Conservation (phyloP, 306 rosid genomes). For the Albizia julibrissin region DNA sequence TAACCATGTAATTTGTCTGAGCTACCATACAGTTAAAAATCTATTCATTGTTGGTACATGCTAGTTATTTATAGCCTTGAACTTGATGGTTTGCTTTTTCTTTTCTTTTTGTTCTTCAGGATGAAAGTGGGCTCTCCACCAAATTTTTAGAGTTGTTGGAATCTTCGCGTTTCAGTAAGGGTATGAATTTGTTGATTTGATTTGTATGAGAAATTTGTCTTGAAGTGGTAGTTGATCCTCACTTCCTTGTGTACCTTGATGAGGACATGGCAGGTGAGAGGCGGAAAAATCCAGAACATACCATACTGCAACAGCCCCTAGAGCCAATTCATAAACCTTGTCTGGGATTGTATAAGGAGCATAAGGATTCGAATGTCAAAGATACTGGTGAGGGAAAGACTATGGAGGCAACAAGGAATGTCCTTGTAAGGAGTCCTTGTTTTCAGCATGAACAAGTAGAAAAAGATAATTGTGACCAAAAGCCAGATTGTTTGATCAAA, state of each 20-base stretch:
- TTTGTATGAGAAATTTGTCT: conserved; percentile 28
- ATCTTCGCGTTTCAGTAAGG: conserved; percentile 54
- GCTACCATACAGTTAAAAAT: conserved; percentile 22
- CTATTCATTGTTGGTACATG: conserved; percentile 5
- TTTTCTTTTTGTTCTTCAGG: conserved; percentile 41
- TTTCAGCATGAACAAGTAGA: conserved; percentile 60
- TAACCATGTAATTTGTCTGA: conserved; percentile 45
- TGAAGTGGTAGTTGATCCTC: conserved; percentile 32
- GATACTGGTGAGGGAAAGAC: conserved; percentile 47
- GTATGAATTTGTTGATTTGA: conserved; percentile 28
- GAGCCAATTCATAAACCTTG: conserved; percentile 82
- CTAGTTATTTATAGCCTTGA: not conserved
- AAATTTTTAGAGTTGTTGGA: conserved; percentile 38
- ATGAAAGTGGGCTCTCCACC: conserved; percentile 40
- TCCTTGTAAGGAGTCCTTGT: conserved; percentile 67
- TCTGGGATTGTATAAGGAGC: conserved; percentile 54
- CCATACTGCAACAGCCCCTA: conserved; percentile 54
- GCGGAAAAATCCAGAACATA: conserved; percentile 48
- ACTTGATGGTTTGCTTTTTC: not conserved
- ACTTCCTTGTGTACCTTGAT: conserved; percentile 37
- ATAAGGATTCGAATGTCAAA: conserved; percentile 38
- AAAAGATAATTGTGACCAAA: conserved; percentile 38
- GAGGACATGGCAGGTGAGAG: conserved; percentile 36
- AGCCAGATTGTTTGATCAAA: conserved; percentile 30
- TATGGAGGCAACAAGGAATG: conserved; percentile 58